Base-by-base conservation (phyloP, 768 basidiomycete species). In the Russula abietina region DNA sequence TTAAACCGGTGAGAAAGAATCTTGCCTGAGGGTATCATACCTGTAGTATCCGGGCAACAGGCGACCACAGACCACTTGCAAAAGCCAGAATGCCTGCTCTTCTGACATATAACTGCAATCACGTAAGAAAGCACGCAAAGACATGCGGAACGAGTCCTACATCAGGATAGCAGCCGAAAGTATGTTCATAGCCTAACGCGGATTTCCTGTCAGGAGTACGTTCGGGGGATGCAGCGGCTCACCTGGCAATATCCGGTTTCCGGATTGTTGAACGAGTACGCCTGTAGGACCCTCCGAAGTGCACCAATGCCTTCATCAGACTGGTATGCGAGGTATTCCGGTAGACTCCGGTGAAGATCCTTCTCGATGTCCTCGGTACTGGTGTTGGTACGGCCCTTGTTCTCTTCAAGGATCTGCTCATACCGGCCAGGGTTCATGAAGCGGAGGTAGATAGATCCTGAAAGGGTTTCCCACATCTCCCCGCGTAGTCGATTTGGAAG, bases 351-450 rank as follows among this genome's bases (percentile, higher is more conserved):
- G 74, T 97, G 95, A 30, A 99, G 75, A 73, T 99, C 97, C 73
- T 99, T 99, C 78, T 98, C 97, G 48, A 99, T 99, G 72, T 99
- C 97, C 71, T 99, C 97, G 1, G 95, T 96, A 67, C 93, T 93
- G 10, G 89, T 89, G 55, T 81, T 93, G 24, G 83, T 87, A 62
- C 85, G 82, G 8, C 92, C 94, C 62, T 80, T 79, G 72, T 93
- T 86, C 57, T 91, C 85, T 57, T 84, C 80, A 5, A 98, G 75
- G 17, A 98, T 79, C 9, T 79, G 78, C 14, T 84, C 80, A 72
- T 97, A 99, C 58, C 82, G 81, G 10, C 93, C 91, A 1, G 91
- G 93, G 65, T 94, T 88, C 50, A 84, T 79, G 70, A 88, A 93
- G 14, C 97, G 92, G 19, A 97, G 84, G 74, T 86, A 96, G 57